A percentile compares a stretch with the other conserved stretches of the same genome.
Evolutionary conservation across 148 eudicot species (phyloP).

Genomic region (Drosera capensis): DNA sequence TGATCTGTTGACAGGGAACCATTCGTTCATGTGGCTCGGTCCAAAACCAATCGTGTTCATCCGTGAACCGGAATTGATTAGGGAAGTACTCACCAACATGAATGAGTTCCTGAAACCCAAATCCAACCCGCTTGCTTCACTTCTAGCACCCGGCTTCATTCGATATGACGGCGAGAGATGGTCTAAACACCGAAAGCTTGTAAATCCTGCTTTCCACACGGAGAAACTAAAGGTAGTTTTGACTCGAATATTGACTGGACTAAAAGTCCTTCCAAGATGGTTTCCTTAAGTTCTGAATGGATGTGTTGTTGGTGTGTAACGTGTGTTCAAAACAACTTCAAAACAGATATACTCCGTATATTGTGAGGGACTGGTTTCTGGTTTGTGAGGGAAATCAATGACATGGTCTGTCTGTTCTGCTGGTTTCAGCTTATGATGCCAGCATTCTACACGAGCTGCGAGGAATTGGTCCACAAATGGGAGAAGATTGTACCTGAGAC

Average conservation of each 20-base stretch:
- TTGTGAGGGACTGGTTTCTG: no score
- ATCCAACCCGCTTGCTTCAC: slow-evolving; percentile 2
- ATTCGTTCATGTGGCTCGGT: slow-evolving; percentile 10
- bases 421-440: slow-evolving; percentile 20
- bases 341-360: no score
- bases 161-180: neutral
- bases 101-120: slow-evolving; percentile 9
- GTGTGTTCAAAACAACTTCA: no score
- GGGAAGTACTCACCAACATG: slow-evolving; percentile 9
- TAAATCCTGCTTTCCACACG: slow-evolving; percentile 16
- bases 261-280: neutral
- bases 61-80: slow-evolving; percentile 11
- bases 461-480: slow-evolving; percentile 24
- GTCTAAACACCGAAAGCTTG: slow-evolving; percentile 9
- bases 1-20: slow-evolving; percentile 5
- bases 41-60: slow-evolving; percentile 11
- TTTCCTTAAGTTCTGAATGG: neutral
- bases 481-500: slow-evolving; percentile 11
- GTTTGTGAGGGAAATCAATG: no score
- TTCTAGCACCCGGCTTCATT: slow-evolving; percentile 5
- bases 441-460: slow-evolving; percentile 17
- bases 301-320: neutral
- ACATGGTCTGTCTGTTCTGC: neutral
- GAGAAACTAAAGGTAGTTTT: slow-evolving; percentile 20
- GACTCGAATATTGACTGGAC: no score